Percentiles rank a stretch among this genome's conserved stretches.
These are phyloP conservation scores for Saccharum spontaneum DNA, from an alignment of 176 grass and related monocot genomes.

Conservation along the genomic window DNA sequence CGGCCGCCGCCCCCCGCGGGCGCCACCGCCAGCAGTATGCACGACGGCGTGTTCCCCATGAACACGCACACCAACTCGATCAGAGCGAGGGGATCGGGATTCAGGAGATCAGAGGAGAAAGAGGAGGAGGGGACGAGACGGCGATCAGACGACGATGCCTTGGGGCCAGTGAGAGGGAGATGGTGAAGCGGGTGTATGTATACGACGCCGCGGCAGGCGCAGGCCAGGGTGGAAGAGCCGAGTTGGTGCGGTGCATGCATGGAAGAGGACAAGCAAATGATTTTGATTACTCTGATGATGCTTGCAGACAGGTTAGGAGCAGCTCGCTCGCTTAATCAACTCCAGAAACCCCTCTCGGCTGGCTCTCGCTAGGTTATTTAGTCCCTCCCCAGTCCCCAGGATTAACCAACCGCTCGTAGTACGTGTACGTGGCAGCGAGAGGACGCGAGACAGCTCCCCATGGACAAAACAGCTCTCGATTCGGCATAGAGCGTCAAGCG, in stretches of 20 bases:
- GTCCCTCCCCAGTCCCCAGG: not conserved
- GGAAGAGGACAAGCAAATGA: constrained; percentile 55
- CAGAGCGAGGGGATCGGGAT: not conserved
- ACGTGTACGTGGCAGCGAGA: constrained; percentile 32
- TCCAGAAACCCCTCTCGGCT: not conserved
- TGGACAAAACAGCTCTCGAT: not conserved
- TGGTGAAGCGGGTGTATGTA: not conserved
- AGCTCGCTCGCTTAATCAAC: constrained; percentile 9
- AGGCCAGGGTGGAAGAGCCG: constrained; percentile 4
- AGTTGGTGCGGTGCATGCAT: constrained; percentile 47
- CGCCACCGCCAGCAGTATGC: constrained; percentile 31
- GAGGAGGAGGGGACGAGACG: not conserved
- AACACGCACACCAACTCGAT: not conserved
- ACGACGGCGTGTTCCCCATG: constrained; percentile 67
- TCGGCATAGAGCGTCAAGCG: not conserved
- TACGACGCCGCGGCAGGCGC: not conserved
- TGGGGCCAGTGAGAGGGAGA: not conserved
- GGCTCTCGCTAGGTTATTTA: no score
- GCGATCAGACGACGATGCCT: not conserved
- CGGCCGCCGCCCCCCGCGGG: not conserved
- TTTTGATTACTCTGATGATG: constrained; percentile 44
- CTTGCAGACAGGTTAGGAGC: constrained; percentile 16
- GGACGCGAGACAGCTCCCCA: constrained; percentile 12
- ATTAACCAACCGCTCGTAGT: not conserved
- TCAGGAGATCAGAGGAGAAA: not conserved